Base-by-base conservation (phyloP, 2,329 filamentous ascomycete species). In the Aspergillus brasiliensis region DNA sequence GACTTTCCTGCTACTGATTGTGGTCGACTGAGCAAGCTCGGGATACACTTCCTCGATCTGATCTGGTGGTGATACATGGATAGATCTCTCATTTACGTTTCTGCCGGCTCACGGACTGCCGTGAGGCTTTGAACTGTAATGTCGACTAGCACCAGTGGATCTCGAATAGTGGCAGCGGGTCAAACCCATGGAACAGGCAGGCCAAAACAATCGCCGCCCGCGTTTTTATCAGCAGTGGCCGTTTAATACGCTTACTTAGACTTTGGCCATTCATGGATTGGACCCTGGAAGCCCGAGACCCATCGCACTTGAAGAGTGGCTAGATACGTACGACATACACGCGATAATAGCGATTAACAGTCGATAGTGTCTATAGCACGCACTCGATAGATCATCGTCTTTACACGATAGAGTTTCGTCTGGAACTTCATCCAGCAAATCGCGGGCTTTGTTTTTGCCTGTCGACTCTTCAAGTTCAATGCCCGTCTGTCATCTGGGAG, bases 321-420 rank as follows among this genome's bases (percentile, higher is more conserved):
- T 25, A 15, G 21, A 15, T 17, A 28, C 44, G 31, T 34, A 34
- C 31, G 31, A 34, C 31, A 34, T 34, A 34, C 31, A 34, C 10
- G 21, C 40, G 21, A 44, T 13, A 23, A 48, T 48, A 48, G 44
- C 19, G 21, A 48, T 48, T 48, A 48, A 48, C 44, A 48, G 15
- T 23, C 15, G 44, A 23, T 37, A 51, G 48, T 51, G 21, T 48
- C 44, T 48, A 34, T 21, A 34, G 25, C 48, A 34, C 25, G 23
- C 51, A 44, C 23, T 54, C 37, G 21, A 54, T 42, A 44, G 51
- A 54, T 54, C 51, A 42, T 42, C 51, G 37, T 54, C 51, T 25
- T 15, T 27, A 27, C 37, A 52, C 10, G 51, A 54, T 54, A 44
- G 25, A 54, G 51, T 54, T 54, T 44, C 23, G 13, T 54, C 37